Conservation (phyloP, 2,329 filamentous ascomycete species). For the Ascochyta fabae region DNA sequence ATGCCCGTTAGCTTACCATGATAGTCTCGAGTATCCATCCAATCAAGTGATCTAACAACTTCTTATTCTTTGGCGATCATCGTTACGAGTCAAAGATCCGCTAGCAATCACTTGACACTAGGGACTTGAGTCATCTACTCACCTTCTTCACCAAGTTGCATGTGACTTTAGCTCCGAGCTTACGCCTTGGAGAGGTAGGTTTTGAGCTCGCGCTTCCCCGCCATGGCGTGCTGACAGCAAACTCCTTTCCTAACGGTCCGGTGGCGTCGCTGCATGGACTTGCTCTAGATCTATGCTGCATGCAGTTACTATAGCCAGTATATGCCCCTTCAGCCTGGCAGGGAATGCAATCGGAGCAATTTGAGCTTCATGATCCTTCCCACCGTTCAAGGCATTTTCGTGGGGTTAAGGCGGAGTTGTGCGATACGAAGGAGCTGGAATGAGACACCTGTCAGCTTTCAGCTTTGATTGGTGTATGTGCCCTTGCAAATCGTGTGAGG, state of each 20-base stretch:
- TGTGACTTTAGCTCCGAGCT: background rate
- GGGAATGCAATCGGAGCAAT: background rate
- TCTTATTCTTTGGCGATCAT: background rate
- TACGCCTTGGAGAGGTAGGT: background rate
- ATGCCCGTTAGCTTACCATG: background rate
- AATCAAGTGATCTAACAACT: background rate
- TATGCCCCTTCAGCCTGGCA: background rate
- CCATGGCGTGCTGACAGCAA: slow-evolving; percentile 7
- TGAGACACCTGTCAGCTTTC: background rate
- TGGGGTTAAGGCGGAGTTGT: background rate
- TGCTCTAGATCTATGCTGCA: slow-evolving; percentile 1
- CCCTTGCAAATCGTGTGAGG: background rate
- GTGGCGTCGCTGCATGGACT: background rate
- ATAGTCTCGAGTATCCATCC: background rate
- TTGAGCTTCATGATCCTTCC: background rate
- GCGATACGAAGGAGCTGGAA: background rate
- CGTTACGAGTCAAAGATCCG: background rate
- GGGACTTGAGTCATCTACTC: background rate
- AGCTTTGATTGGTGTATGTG: background rate
- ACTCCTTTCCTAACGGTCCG: slow-evolving; percentile 1
- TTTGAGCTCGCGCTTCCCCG: slow-evolving; percentile 11
- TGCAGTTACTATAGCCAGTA: background rate
- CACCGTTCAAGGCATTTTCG: background rate
- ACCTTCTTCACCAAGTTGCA: background rate
- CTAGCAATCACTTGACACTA: background rate